Conservation (phyloP, 495 filamentous ascomycete species). For the Glarea lozoyensis region DNA sequence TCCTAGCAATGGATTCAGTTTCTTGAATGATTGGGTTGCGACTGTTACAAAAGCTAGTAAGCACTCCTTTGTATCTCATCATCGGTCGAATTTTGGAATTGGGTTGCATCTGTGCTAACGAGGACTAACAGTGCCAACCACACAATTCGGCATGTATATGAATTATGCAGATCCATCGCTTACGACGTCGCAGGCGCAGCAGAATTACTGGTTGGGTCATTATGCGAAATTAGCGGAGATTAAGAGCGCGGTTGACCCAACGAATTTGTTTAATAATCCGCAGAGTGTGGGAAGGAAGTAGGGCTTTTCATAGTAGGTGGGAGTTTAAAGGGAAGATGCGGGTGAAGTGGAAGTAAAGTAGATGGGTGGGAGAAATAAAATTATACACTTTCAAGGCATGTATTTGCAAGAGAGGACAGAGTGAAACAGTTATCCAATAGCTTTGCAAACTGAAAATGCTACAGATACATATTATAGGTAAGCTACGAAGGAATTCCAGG, state of each 20-base stretch:
- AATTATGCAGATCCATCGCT: constrained; percentile 59
- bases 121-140: constrained; percentile 23
- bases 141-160: constrained; percentile 47
- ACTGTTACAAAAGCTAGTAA: constrained; percentile 14
- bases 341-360: too few species aligned
- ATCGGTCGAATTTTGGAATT: background rate
- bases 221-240: constrained; percentile 33
- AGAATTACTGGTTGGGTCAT: constrained; percentile 46
- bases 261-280: constrained; percentile 52
- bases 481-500: too few species aligned
- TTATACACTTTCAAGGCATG: too few species aligned
- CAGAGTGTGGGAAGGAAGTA: constrained; percentile 32
- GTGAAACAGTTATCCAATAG: too few species aligned
- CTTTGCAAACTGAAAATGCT: too few species aligned
- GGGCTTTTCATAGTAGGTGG: too few species aligned
- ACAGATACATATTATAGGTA: too few species aligned
- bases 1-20: constrained; percentile 29
- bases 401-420: too few species aligned
- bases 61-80: background rate
- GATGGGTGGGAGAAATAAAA: too few species aligned
- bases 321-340: too few species aligned
- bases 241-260: constrained; percentile 46
- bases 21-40: constrained; percentile 33
- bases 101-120: background rate
- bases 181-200: constrained; percentile 30